A percentile compares a stretch with the other conserved stretches of the same genome.
phyloP scores from a whole-genome alignment of 179 eudicot genomes.

The Pouteria campechiana region DNA sequence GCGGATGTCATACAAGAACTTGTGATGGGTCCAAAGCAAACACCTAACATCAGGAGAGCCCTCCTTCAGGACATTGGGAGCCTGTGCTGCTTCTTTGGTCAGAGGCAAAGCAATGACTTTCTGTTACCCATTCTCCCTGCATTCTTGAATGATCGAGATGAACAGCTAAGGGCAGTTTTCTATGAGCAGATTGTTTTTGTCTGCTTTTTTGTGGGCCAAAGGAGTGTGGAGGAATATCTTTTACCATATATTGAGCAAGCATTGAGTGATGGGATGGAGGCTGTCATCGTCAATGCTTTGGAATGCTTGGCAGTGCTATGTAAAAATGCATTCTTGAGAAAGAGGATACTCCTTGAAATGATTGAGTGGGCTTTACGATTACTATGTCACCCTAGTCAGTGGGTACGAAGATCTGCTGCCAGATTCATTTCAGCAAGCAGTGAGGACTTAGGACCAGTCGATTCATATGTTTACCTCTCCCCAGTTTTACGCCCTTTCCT shows the following conservation, averaged over 20 bases:
- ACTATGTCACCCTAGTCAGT: constrained; percentile 87
- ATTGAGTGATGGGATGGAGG: constrained; percentile 80
- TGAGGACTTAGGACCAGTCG: constrained; percentile 84
- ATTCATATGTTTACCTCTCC: constrained; percentile 84
- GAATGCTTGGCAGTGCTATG: constrained; percentile 82
- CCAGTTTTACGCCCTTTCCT: constrained; percentile 81
- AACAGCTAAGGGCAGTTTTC: constrained; percentile 83
- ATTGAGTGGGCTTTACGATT: constrained; percentile 77
- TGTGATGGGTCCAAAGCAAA: constrained; percentile 97
- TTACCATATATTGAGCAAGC: constrained; percentile 92
- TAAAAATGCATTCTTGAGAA: constrained; percentile 64
- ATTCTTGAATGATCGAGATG: constrained; percentile 88
- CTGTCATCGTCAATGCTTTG: constrained; percentile 81
- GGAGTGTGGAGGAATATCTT: constrained; percentile 97
- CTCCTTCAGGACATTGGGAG: constrained; percentile 85
- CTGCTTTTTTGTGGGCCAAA: constrained; percentile 93
- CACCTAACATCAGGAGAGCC: constrained; percentile 98
- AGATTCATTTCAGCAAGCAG: constrained; percentile 82
- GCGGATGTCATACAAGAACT: constrained; percentile 97
- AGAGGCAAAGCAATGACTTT: constrained; percentile 85
- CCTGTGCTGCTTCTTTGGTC: constrained; percentile 95
- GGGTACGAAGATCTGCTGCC: constrained; percentile 82
- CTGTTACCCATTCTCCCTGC: constrained; percentile 93
- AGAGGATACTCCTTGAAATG: constrained; percentile 78
- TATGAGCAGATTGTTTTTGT: constrained; percentile 84